Conservation (phyloP, 192 early-diverging fungal species). For the Entrophospora sp. region DNA sequence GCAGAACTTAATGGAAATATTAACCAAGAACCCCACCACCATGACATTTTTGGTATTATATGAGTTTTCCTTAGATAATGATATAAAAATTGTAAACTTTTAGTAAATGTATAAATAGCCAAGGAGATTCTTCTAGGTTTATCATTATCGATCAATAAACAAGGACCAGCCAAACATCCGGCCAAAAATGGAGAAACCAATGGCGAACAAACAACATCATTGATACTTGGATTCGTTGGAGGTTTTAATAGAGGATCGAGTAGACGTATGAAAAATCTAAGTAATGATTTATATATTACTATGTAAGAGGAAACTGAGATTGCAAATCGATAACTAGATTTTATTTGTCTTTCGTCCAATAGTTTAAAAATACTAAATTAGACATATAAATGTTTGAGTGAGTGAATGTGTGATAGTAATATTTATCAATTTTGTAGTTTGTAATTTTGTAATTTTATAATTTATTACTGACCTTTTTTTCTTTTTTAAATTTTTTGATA, state of each 20-base stretch:
- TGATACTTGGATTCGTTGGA: too few species aligned
- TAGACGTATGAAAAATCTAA: neutral
- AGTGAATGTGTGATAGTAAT: neutral
- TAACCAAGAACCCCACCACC: neutral
- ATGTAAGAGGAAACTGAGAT: neutral
- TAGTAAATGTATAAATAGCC: neutral
- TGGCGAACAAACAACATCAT: too few species aligned
- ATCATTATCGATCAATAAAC: neutral
- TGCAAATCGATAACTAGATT: neutral
- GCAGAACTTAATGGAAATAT: conserved; percentile 9
- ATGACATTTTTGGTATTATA: neutral
- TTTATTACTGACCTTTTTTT: neutral
- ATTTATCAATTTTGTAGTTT: neutral
- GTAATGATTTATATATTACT: neutral
- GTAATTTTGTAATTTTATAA: neutral
- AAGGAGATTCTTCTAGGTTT: neutral
- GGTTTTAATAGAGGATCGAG: neutral
- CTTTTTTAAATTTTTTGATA: neutral
- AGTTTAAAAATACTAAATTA: neutral
- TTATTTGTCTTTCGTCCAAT: neutral
- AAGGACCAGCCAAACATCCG: neutral
- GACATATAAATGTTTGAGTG: neutral
- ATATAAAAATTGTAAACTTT: neutral
- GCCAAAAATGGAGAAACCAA: neutral
- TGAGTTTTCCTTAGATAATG: neutral